A percentile compares a stretch with the other conserved stretches of the same genome.
Evolutionary conservation across 805 yeast species (phyloP).

Genomic region (Deakozyma indianensis): DNA sequence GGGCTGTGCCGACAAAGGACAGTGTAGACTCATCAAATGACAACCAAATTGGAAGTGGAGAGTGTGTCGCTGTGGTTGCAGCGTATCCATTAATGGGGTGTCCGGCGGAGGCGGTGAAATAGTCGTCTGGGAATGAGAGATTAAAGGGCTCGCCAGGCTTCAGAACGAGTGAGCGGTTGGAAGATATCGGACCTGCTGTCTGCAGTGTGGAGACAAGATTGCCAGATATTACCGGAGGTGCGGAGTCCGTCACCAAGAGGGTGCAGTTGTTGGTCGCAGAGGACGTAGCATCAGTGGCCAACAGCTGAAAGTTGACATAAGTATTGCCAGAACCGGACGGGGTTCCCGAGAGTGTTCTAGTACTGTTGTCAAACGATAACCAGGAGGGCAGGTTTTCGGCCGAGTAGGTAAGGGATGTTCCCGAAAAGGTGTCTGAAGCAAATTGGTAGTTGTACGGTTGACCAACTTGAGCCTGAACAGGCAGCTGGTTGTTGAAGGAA

Average conservation of each 20-base stretch:
- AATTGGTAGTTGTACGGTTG: constrained; percentile 49
- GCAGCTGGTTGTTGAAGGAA: constrained; percentile 73
- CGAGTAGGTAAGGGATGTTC: constrained; percentile 35
- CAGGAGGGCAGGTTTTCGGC: constrained; percentile 56
- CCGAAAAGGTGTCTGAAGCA: constrained; percentile 53
- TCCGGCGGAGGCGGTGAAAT: constrained; percentile 40
- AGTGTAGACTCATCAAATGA: constrained; percentile 45
- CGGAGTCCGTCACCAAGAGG: constrained; percentile 43
- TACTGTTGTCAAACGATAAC: constrained; percentile 53
- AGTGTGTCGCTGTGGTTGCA: constrained; percentile 66
- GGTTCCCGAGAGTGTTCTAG: constrained; percentile 56
- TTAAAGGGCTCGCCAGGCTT: constrained; percentile 54
- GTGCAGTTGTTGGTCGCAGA: constrained; percentile 32
- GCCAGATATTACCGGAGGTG: constrained; percentile 35
- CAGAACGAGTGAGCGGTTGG: constrained; percentile 57
- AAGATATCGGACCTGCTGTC: constrained; percentile 61
- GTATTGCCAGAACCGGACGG: constrained; percentile 33
- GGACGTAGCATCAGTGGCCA: constrained; percentile 53
- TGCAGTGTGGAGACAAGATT: constrained; percentile 40
- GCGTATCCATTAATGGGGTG: constrained; percentile 50
- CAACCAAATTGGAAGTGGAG: constrained; percentile 89
- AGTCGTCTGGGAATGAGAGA: constrained; percentile 44
- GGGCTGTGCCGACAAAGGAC: constrained; percentile 77
- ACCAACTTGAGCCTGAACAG: constrained; percentile 70
- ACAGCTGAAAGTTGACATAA: constrained; percentile 30